A percentile compares a stretch with the other conserved stretches of the same genome.
These are phyloP conservation scores for Colletotrichum aenigma DNA, from an alignment of 2,329 filamentous ascomycete genomes.

Conservation along the genomic window DNA sequence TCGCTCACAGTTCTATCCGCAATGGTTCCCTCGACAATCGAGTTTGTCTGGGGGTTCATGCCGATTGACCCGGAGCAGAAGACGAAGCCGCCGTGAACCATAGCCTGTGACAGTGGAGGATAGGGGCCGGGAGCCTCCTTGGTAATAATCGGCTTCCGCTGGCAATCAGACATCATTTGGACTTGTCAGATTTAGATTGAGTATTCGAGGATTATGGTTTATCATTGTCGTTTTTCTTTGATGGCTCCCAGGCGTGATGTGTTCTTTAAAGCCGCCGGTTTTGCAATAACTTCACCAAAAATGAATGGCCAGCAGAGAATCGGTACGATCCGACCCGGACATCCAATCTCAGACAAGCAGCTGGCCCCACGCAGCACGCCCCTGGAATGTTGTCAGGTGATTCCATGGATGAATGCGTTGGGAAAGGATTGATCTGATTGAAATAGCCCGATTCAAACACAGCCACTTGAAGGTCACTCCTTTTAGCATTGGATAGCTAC, in stretches of 20 bases:
- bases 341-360: rapidly evolving
- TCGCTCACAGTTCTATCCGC: neutral
- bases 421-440: neutral
- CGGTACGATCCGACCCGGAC: neutral
- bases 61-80: neutral
- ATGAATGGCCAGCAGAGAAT: neutral
- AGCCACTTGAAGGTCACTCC: neutral
- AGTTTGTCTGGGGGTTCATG: neutral
- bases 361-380: neutral
- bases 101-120: neutral
- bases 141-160: neutral
- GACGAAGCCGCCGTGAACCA: neutral
- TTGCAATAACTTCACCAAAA: neutral
- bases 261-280: neutral
- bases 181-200: neutral
- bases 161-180: neutral
- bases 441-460: neutral
- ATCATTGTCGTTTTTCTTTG: neutral
- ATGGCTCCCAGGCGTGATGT: neutral
- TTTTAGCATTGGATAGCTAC: neutral
- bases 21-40: neutral
- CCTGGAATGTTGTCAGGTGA: neutral
- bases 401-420: neutral
- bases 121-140: neutral
- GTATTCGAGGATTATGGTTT: rapidly evolving